Percentiles rank a stretch among this genome's conserved stretches.
phyloP scores from a whole-genome alignment of 2,329 filamentous ascomycete species.

The Sclerotinia borealis region DNA sequence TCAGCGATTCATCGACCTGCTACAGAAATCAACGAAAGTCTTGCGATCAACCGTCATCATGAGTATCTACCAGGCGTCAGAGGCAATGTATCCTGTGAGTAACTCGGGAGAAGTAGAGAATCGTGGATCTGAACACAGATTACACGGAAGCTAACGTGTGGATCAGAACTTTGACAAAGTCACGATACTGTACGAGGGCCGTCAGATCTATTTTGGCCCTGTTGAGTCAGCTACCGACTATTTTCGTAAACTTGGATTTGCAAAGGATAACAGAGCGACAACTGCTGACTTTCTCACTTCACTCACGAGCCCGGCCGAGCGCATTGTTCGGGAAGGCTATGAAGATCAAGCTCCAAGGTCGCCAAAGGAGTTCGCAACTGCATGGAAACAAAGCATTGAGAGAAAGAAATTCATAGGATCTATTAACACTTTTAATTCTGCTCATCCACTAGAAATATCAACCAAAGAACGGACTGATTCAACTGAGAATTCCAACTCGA shows the following conservation, averaged over 20 bases:
- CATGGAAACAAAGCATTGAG: slow-evolving; percentile 40
- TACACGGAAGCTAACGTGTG: no score
- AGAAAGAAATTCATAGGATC: slow-evolving; percentile 34
- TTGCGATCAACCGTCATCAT: no score
- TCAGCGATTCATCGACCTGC: slow-evolving; percentile 63
- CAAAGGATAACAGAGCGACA: slow-evolving; percentile 53
- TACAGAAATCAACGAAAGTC: slow-evolving; percentile 60
- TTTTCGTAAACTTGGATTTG: slow-evolving; percentile 64
- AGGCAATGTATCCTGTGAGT: no score
- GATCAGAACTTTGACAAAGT: slow-evolving; percentile 54
- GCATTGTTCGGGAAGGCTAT: slow-evolving; percentile 48
- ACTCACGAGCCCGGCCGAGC: slow-evolving; percentile 57
- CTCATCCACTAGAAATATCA: no score
- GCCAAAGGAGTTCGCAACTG: slow-evolving; percentile 58
- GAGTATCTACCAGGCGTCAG: no score
- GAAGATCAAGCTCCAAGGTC: slow-evolving; percentile 56
- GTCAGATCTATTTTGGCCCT: slow-evolving; percentile 65
- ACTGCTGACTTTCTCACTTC: slow-evolving; percentile 66
- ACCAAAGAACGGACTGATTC: no score
- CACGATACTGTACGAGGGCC: slow-evolving; percentile 58
- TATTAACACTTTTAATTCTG: no score
- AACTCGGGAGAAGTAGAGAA: no score
- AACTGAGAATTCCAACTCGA: no score
- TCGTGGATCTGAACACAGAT: no score
- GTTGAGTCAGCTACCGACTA: slow-evolving; percentile 58